Conservation (phyloP, 192 early-diverging fungal species). For the Gonapodya prolifera region DNA sequence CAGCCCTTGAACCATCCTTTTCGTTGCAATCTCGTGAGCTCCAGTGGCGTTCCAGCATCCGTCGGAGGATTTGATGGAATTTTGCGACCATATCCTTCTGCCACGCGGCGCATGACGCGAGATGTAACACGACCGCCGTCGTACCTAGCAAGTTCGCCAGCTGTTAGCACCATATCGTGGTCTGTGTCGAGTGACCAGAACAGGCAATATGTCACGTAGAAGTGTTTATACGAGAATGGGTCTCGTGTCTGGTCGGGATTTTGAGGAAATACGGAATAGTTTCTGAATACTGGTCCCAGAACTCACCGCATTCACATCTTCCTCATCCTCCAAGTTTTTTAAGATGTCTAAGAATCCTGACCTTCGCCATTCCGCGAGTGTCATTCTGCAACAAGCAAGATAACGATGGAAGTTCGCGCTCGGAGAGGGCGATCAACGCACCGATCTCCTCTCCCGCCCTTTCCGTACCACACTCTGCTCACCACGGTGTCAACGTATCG, state of each 20-base stretch:
- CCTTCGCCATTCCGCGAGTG: slow-evolving; percentile 19
- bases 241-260: slow-evolving; percentile 47
- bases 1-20: background rate
- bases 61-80: background rate
- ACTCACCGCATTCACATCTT: background rate
- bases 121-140: slow-evolving; percentile 55
- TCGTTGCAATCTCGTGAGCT: background rate
- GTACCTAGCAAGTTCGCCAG: slow-evolving; percentile 58
- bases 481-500: slow-evolving; percentile 87
- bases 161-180: slow-evolving; percentile 67
- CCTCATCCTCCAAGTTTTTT: background rate
- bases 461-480: slow-evolving; percentile 71
- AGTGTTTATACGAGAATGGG: slow-evolving; percentile 93
- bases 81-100: slow-evolving; percentile 40
- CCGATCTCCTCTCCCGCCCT: slow-evolving; percentile 14
- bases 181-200: slow-evolving; percentile 90
- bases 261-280: slow-evolving; percentile 5
- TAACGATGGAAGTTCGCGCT: background rate
- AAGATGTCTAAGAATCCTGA: background rate
- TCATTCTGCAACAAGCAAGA: slow-evolving; percentile 28
- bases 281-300: background rate
- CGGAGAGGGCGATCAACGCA: background rate
- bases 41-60: background rate
- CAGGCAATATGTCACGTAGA: slow-evolving; percentile 94
- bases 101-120: slow-evolving; percentile 56